phyloP scores from a whole-genome alignment of 78 protist species.

The Dictyostelium brefeldianum region DNA sequence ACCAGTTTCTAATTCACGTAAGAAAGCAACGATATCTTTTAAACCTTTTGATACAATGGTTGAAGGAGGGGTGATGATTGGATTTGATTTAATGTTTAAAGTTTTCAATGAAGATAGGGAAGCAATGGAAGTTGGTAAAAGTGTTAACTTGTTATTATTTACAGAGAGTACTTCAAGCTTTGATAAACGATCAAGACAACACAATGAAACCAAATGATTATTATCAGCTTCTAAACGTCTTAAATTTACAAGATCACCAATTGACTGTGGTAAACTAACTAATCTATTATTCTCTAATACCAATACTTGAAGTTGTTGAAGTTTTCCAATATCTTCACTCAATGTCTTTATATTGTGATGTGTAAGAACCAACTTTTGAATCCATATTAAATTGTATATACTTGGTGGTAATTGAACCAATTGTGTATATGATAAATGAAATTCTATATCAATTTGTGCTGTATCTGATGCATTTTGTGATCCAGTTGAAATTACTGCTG shows the following conservation, averaged over 20 bases:
- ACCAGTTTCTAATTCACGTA: constrained; percentile 78
- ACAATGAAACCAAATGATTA: constrained; percentile 51
- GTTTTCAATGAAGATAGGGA: constrained; percentile 33
- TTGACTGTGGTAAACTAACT: constrained; percentile 31
- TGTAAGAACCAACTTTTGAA: constrained; percentile 65
- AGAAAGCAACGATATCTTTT: constrained; percentile 51
- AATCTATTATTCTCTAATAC: constrained; percentile 62
- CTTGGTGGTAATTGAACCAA: constrained; percentile 41
- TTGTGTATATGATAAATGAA: constrained; percentile 65
- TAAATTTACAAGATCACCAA: constrained; percentile 68
- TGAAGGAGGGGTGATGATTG: constrained; percentile 77
- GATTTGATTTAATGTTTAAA: constrained; percentile 65
- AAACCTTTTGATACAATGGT: constrained; percentile 63
- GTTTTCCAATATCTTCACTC: constrained; percentile 68
- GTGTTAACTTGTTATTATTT: constrained; percentile 64
- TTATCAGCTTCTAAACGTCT: constrained; percentile 67
- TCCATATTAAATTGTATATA: constrained; percentile 40
- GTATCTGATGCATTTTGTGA: background rate
- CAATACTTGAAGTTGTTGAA: constrained; percentile 68
- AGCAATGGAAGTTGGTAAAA: constrained; percentile 60
- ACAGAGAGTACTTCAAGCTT: constrained; percentile 77
- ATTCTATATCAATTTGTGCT: constrained; percentile 44
- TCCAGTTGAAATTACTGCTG: background rate
- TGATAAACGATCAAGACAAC: constrained; percentile 48
- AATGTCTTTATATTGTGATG: constrained; percentile 71